Percentiles rank a stretch among this genome's conserved stretches.
phyloP scores from a whole-genome alignment of 257 asterid species.

The Cinchona pubescens region DNA sequence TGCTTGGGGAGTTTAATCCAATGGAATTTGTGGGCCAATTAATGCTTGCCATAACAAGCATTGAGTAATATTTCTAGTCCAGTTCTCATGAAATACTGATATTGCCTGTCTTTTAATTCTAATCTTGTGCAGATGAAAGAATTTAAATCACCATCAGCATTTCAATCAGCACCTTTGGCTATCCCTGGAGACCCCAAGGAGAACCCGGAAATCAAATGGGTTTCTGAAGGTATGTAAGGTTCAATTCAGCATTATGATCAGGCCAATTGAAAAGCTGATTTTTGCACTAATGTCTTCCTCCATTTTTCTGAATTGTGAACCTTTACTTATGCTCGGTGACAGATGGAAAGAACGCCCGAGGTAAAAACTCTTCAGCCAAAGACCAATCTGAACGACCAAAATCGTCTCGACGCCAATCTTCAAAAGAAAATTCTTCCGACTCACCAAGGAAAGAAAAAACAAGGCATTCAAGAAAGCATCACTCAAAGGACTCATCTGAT shows the following conservation, averaged over 20 bases:
- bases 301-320: neutral
- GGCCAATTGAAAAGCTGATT: neutral
- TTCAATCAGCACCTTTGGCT: constrained; percentile 66
- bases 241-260: too few species aligned
- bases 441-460: constrained; percentile 51
- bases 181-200: constrained; percentile 38
- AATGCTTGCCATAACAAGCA: neutral
- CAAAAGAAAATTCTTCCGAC: constrained; percentile 31
- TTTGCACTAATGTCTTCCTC: neutral
- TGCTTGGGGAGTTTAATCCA: neutral
- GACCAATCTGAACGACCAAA: constrained; percentile 38
- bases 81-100: neutral
- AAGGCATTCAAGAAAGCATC: constrained; percentile 46
- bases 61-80: neutral
- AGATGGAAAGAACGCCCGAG: constrained; percentile 33
- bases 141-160: constrained; percentile 37
- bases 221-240: constrained; percentile 60
- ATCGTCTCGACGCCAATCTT: constrained; percentile 46
- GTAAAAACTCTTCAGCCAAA: constrained; percentile 27
- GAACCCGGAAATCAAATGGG: constrained; percentile 72
- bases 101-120: neutral
- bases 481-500: constrained; percentile 45
- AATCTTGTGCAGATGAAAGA: constrained; percentile 65
- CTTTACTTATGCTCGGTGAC: neutral
- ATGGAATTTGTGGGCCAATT: neutral